Evolutionary conservation across 2,329 filamentous ascomycete species (phyloP).

Genomic region (Fusarium aywerte): DNA sequence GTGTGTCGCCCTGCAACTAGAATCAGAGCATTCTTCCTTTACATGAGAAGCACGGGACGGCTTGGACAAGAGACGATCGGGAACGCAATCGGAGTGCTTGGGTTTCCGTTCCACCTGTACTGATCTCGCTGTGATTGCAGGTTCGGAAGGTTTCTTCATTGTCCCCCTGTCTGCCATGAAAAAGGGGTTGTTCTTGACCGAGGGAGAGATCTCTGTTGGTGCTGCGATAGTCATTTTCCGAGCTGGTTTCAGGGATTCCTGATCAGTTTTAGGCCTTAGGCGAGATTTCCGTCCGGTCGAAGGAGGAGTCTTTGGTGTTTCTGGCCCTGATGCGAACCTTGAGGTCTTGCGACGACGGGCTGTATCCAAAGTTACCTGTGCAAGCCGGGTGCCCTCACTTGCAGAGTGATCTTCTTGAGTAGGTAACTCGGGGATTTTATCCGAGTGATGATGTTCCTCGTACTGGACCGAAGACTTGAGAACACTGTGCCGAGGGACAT

Average conservation of each 20-base stretch:
- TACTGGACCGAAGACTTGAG: background rate
- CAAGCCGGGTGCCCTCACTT: slow-evolving; percentile 12
- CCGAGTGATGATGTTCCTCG: slow-evolving; percentile 8
- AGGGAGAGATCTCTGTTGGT: slow-evolving; percentile 21
- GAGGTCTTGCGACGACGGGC: slow-evolving; percentile 12
- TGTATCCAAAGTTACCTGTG: slow-evolving; percentile 1
- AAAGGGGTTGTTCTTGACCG: slow-evolving; percentile 49
- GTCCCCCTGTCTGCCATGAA: slow-evolving; percentile 47
- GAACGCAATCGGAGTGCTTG: slow-evolving; percentile 48
- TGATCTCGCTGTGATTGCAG: slow-evolving; percentile 38
- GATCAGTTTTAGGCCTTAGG: slow-evolving; percentile 6
- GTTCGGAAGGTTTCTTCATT: slow-evolving; percentile 35
- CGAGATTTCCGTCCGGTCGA: slow-evolving; percentile 14
- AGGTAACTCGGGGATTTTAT: slow-evolving; percentile 3
- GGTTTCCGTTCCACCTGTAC: slow-evolving; percentile 35
- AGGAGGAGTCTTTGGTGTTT: slow-evolving; percentile 20
- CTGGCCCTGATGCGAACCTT: slow-evolving; percentile 20
- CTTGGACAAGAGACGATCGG: slow-evolving; percentile 33
- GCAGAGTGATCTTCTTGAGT: background rate
- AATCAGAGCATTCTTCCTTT: slow-evolving; percentile 44
- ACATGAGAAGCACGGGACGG: slow-evolving; percentile 15
- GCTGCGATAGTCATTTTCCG: slow-evolving; percentile 21
- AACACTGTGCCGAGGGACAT: slow-evolving; percentile 10
- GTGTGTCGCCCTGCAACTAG: slow-evolving; percentile 44
- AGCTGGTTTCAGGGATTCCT: slow-evolving; percentile 8